Base-by-base conservation (phyloP, 1,139 yeast genomes). In the Suhomyces choctaworum region DNA sequence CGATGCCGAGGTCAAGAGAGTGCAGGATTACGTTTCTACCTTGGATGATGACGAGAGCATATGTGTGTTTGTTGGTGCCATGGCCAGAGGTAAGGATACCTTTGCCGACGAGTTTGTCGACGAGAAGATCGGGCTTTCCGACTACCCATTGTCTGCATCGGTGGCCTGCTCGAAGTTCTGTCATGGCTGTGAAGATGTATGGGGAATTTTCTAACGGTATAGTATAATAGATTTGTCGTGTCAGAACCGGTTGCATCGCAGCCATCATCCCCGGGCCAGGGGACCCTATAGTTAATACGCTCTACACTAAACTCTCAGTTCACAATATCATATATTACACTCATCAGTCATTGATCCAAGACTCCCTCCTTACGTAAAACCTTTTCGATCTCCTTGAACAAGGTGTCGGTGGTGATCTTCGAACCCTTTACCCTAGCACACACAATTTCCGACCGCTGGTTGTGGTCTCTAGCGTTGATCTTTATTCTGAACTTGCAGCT, bases 101-200 rank as follows among this genome's bases (percentile, higher is more conserved):
- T 92, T 92, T 64, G 98, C 98, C 23, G 98, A 92, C 61, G 97
- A 90, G 62, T 90, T 62, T 56, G 96, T 90, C 29, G 98, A 92
- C 60, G 98, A 92, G 62, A 92, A 92, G 58, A 85, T 92, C 46
- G 97, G 97, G 51, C 82, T 92, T 42, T 88, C 97, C 22, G 89
- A 90, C 55, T 92, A 90, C 60, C 96, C 98, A 34, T 76, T 92
- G 46, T 86, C 96, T 39, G 98, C 98, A 4, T 88, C 97, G 13
- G 97, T 94, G 39, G 97, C 98, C 15, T 92, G 97, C 64, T 86
- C 96, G 49, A 92, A 92, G 66, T 89, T 92, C 69, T 90, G 97
- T 61, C 98, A 92, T 58, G 97, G 97, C 36, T 89, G 96, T 58
- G 98, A 92, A 68, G 98, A 92, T 62, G 95, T 95, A 23, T 92